Base-by-base conservation (phyloP, 1,284 basidiomycete species). In the Blastosporella zonata region DNA sequence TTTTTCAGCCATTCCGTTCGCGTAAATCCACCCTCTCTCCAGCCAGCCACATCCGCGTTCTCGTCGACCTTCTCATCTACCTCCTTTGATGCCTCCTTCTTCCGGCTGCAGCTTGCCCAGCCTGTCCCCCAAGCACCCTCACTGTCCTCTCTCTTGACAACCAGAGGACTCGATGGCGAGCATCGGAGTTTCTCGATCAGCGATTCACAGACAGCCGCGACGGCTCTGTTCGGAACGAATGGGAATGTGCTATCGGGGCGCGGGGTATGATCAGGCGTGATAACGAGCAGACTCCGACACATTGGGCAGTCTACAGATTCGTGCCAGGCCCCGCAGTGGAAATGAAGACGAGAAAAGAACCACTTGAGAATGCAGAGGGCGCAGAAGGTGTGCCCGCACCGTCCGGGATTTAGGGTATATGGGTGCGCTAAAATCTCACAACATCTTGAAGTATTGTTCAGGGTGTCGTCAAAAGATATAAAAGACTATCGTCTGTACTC, bases 341-440 rank as follows among this genome's bases (percentile, higher is more conserved):
- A 67, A 62, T 83, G 81, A 29, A 84, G 65, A 40, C 76, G 74
- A 50, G 81, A 78, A 66, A 85, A 85, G 64, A 79, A 79, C 78
- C 81, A 83, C 58, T 78, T 79, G 18, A 85, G 61, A 50, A 82
- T 78, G 62, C 82, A 85, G 27, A 79, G 64, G 17, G 78, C 75
- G 60, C 82, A 84, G 60, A 81, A 86, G 0, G 81, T 74, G 57
- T 86, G 83, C 1, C 84, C 84, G 52, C 83, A 86, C 37, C 67
- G 63, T 17, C 69, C 69, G 6, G 81, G 73, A 43, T 70, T 74
- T 38, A 86, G 65, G n/a, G 68, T 66, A 57, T 80, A 81, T 9
- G 84, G 84, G 50, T 73, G 73, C 1, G 83, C 78, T 63, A 82
- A 77, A 36, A 67, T 64, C 50, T 69, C 70, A 59, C 72, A 75